A percentile compares a stretch with the other conserved stretches of the same genome.
Conservation (phyloP, 1,284 basidiomycete species). For the Rhodotorula sp. region DNA sequence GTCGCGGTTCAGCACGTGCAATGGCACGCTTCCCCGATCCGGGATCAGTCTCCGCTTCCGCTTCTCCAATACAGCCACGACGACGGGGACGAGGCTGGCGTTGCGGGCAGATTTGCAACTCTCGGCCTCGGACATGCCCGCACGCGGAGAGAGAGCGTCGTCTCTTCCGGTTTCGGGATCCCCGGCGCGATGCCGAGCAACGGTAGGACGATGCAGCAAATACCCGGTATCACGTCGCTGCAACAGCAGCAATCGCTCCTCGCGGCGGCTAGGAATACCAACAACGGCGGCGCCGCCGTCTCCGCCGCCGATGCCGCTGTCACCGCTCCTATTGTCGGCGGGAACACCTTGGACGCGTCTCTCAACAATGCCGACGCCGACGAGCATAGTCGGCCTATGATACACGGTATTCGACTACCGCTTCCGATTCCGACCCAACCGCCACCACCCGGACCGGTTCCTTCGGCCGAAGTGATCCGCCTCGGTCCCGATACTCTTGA, state of each 20-base stretch:
- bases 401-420: neutral
- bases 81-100: neutral
- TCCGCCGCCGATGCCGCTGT: neutral
- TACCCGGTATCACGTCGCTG: neutral
- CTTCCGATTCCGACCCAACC: neutral
- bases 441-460: neutral
- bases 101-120: too few relatives aligned
- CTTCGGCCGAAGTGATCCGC: neutral
- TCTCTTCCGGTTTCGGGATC: neutral
- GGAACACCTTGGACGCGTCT: neutral
- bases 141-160: too few relatives aligned
- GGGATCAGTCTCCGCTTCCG: neutral
- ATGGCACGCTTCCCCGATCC: conserved; percentile 1
- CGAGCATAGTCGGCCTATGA: neutral
- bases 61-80: neutral
- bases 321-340: neutral
- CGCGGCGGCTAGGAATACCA: too few relatives aligned
- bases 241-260: conserved; percentile 2
- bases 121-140: too few relatives aligned
- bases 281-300: neutral
- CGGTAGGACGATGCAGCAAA: neutral
- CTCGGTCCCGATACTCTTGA: conserved; percentile 6
- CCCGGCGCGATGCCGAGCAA: neutral
- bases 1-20: conserved; percentile 9
- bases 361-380: neutral